phyloP scores from a whole-genome alignment of 257 asterid genomes.

The Hygrophila difformis region DNA sequence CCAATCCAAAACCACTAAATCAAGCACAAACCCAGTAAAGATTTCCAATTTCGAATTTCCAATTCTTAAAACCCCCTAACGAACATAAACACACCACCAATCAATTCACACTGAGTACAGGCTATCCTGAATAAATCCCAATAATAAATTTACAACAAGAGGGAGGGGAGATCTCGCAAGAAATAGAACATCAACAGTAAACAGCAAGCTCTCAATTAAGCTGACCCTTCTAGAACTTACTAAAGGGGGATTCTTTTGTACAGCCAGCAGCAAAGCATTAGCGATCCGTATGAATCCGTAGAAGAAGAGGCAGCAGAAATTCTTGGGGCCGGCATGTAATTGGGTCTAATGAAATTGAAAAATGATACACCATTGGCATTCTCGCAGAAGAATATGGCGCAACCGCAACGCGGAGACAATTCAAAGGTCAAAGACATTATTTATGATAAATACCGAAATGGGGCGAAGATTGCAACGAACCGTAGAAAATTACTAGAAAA shows the following conservation, averaged over 20 bases:
- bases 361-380: conserved; percentile 19
- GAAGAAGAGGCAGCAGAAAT: conserved; percentile 11
- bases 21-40: no score
- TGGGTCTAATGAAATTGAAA: conserved; percentile 20
- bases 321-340: conserved; percentile 22
- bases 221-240: conserved; percentile 10
- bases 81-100: no score
- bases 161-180: no score
- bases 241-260: no score
- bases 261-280: conserved; percentile 14
- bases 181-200: no score
- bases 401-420: conserved; percentile 18
- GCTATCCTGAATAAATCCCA: no score
- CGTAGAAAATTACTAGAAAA: conserved; percentile 18
- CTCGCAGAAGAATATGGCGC: conserved; percentile 4
- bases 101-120: no score
- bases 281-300: background rate
- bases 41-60: no score
- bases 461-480: conserved; percentile 47
- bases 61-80: no score
- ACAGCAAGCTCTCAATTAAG: conserved; percentile 13
- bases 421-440: conserved; percentile 48
- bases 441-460: background rate
- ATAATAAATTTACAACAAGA: no score
- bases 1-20: no score